Evolutionary conservation across 176 grass and related monocot species (phyloP).

Genomic region (Oryza rufipogon): DNA sequence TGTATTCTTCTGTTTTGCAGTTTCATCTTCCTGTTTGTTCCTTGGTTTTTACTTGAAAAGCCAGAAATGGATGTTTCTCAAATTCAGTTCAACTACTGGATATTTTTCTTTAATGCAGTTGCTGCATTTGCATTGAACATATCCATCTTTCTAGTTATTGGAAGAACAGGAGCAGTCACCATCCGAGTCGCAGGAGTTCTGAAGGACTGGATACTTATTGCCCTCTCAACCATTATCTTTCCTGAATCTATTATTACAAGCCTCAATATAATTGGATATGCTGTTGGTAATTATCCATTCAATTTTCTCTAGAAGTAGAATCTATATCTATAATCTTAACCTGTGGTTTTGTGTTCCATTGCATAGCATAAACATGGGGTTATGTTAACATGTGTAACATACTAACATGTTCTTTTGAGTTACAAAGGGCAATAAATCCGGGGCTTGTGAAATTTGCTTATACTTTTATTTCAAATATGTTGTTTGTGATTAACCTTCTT

Average conservation of each 20-base stretch:
- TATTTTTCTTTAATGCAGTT: slow-evolving; percentile 94
- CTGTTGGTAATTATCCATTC: slow-evolving; percentile 70
- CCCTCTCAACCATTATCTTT: slow-evolving; percentile 96
- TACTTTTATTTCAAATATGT: slow-evolving; percentile 19
- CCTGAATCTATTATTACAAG: slow-evolving; percentile 95
- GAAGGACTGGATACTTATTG: slow-evolving; percentile 99
- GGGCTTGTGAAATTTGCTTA: background rate
- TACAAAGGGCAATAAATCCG: background rate
- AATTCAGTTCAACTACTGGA: slow-evolving; percentile 93
- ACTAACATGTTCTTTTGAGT: background rate
- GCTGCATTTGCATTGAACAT: slow-evolving; percentile 97
- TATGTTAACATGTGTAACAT: background rate
- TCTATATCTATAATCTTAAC: slow-evolving; percentile 2
- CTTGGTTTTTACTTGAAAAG: slow-evolving; percentile 97
- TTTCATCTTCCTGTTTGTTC: slow-evolving; percentile 94
- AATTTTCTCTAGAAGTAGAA: slow-evolving; percentile 22
- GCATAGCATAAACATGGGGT: background rate
- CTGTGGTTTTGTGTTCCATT: background rate
- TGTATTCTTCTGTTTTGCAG: slow-evolving; percentile 60
- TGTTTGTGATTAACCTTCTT: slow-evolving; percentile 20
- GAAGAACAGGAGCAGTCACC: slow-evolving; percentile 97
- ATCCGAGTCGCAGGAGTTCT: slow-evolving; percentile 97
- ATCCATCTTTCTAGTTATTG: slow-evolving; percentile 98
- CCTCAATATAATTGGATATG: slow-evolving; percentile 99
- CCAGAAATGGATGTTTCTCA: slow-evolving; percentile 85